These are phyloP conservation scores for Endocalyx cinctus DNA, from an alignment of 2,329 filamentous ascomycete species.

Conservation along the genomic window DNA sequence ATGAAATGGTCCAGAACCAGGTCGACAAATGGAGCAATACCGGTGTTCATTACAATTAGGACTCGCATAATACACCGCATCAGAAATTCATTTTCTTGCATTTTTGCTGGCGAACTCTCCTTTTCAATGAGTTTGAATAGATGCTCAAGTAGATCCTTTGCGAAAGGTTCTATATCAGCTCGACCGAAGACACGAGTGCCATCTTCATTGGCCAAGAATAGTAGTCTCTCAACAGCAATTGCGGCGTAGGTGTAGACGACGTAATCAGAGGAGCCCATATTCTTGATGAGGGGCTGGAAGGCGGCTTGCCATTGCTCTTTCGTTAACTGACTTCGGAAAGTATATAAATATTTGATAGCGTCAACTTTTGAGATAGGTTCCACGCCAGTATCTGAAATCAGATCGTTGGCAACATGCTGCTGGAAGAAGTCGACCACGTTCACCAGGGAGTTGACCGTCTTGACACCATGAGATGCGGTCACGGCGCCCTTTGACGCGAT, in stretches of 20 bases:
- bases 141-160: constrained; percentile 82
- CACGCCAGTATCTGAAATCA: constrained; percentile 63
- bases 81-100: constrained; percentile 97
- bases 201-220: constrained; percentile 74
- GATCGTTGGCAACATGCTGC: constrained; percentile 82
- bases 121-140: constrained; percentile 89
- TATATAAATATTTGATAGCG: constrained; percentile 96
- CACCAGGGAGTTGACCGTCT: constrained; percentile 80
- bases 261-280: constrained; percentile 84
- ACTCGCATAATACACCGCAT: constrained; percentile 99
- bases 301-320: constrained; percentile 88
- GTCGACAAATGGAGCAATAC: constrained; percentile 68
- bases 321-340: constrained; percentile 90
- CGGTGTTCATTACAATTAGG: constrained; percentile 86
- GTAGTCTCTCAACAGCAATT: constrained; percentile 89
- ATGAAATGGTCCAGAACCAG: constrained; percentile 79
- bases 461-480: constrained; percentile 84
- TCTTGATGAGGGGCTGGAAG: constrained; percentile 85
- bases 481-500: constrained; percentile 88
- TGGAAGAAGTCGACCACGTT: constrained; percentile 95
- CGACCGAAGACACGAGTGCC: constrained; percentile 76
- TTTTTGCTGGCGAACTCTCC: constrained; percentile 78
- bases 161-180: constrained; percentile 71
- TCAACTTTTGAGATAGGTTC: constrained; percentile 93
- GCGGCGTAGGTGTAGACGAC: constrained; percentile 97